These are phyloP conservation scores for Cytospora schulzeri DNA, from an alignment of 2,329 filamentous ascomycete species.

Conservation along the genomic window DNA sequence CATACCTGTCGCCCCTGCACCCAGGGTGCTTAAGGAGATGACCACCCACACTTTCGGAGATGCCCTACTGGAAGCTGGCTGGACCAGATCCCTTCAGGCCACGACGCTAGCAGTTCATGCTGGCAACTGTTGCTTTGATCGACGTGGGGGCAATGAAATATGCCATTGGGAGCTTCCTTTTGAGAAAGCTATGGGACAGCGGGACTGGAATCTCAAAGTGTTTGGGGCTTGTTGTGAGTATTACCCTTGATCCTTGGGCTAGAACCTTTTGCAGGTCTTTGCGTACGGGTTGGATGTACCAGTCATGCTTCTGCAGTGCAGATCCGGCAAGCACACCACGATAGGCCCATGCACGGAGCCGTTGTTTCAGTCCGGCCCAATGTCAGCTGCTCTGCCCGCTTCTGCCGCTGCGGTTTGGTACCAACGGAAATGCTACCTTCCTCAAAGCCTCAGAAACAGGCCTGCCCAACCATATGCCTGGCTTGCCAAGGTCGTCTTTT, in stretches of 20 bases:
- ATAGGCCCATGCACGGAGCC: conserved; percentile 19
- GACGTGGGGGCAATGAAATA: conserved; percentile 16
- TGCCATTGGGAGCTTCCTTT: conserved; percentile 6
- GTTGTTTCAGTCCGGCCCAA: conserved; percentile 18
- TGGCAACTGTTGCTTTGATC: conserved; percentile 10
- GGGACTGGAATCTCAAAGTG: not conserved
- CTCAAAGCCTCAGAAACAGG: not conserved
- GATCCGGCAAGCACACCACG: conserved; percentile 20
- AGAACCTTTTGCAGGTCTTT: not conserved
- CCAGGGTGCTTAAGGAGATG: conserved; percentile 41
- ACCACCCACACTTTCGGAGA: not conserved
- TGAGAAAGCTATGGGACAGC: conserved; percentile 1
- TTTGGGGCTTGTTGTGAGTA: conserved; percentile 13
- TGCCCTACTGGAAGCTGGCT: conserved; percentile 12
- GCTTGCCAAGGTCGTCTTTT: not conserved
- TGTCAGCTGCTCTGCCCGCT: not conserved
- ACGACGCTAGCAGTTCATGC: not conserved
- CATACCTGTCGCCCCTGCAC: conserved; percentile 65
- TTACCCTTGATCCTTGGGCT: conserved; percentile 3
- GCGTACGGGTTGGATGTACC: conserved; percentile 11
- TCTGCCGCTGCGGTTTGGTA: conserved; percentile 7
- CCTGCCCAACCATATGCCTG: not conserved
- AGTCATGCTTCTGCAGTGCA: conserved; percentile 19
- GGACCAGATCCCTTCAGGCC: conserved; percentile 2
- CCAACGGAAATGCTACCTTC: conserved; percentile 13